Evolutionary conservation across 495 filamentous ascomycete species (phyloP).

Genomic region (Talaromyces thailandensis): DNA sequence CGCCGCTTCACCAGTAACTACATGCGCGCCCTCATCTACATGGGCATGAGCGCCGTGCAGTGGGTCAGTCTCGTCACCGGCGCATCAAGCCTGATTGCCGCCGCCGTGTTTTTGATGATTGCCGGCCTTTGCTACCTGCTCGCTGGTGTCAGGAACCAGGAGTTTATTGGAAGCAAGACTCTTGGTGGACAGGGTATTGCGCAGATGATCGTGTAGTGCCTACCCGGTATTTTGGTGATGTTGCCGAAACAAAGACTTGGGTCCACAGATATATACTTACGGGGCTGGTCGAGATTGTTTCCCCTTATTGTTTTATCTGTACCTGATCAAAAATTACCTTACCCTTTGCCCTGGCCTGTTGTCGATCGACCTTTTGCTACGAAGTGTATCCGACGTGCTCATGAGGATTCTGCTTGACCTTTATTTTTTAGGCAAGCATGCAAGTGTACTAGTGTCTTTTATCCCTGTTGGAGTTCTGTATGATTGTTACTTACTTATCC

Average conservation of each 20-base stretch:
- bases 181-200: constrained; percentile 89
- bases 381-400: background rate
- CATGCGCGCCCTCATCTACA: constrained; percentile 91
- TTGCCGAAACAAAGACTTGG: background rate
- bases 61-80: constrained; percentile 60
- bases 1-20: constrained; percentile 90
- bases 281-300: background rate
- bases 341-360: background rate
- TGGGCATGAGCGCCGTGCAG: constrained; percentile 68
- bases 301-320: background rate
- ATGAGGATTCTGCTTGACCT: background rate
- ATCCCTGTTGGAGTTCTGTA: background rate
- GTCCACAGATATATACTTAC: background rate
- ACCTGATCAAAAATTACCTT: background rate
- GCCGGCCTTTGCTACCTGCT: constrained; percentile 75
- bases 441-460: background rate
- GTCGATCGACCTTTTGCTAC: background rate
- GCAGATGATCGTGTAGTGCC: constrained; percentile 86
- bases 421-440: background rate
- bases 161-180: constrained; percentile 94
- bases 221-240: background rate
- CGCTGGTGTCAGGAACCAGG: constrained; percentile 83
- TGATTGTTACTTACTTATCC: background rate
- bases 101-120: constrained; percentile 70
- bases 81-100: constrained; percentile 69